Evolutionary conservation across 352 stramenopile genomes (phyloP), one percentile per base, ranked within the genome.

Genomic region (Globisporangium paddicum): DNA sequence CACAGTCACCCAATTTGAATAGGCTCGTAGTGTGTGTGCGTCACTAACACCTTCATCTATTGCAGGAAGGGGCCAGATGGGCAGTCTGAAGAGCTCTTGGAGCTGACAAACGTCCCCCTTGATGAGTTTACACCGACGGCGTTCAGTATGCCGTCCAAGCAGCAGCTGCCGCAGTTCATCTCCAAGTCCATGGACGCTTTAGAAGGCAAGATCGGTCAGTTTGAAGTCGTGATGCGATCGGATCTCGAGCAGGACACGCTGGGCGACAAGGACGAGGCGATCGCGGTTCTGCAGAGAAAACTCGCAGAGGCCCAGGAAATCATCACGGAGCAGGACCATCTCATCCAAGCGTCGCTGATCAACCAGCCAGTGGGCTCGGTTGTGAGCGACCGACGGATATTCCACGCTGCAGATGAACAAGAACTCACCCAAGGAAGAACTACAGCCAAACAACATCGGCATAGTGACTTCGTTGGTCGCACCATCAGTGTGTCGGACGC

Each of bases 271-370:
- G 37, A 73, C 30, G 62, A 77, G 25, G 56, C 82, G 4, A 57
- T 82, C 5, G 30, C 23, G n/a, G 28, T 53, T 1, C 72, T 92
- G n/a, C 75, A 76, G 40, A 37, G 76, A 25, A 92, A 92, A 57
- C 72, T 92, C 8, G 70, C 73, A 10, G 77, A 89, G 21, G 82
- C 82, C 0, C 72, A 90, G 25, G 60, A 50, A 6, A 75, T 92
- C 59, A 84, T 92, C 28, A 58, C 63, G 0, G 79, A 92, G 48
- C 82, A 92, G 58, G 79, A 92, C 47, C 72, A 85, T 48, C 62
- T 92, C 26, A 58, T 92, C 34, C 82, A 92, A 68, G 82, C 79
- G 13, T 83, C 79, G 10, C 44, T 92, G 44, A 44, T 61, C 21
- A 46, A 48, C 14, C 48, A 64, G 37, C 55, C 55, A 14, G 44